phyloP scores from a whole-genome alignment of 2,329 filamentous ascomycete species.

The Aspergillus aculeatus region DNA sequence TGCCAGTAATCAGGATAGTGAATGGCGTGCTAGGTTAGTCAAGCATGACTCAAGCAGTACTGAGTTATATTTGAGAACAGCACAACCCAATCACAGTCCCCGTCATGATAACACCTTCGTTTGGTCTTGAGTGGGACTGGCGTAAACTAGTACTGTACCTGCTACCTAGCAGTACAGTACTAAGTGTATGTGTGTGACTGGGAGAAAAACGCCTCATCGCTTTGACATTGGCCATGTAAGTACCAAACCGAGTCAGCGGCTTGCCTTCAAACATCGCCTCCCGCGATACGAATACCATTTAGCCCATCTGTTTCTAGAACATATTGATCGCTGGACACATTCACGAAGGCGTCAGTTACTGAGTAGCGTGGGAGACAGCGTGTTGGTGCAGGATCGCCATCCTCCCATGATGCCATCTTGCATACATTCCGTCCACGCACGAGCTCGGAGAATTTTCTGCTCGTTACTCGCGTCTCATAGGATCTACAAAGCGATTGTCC shows the following conservation, averaged over 20 bases:
- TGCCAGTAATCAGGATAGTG: neutral
- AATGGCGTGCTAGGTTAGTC: neutral
- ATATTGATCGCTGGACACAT: neutral
- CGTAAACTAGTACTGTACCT: neutral
- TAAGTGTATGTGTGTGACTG: neutral
- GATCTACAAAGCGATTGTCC: conserved; percentile 8
- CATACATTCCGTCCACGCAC: neutral
- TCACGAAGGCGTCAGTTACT: neutral
- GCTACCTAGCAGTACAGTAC: neutral
- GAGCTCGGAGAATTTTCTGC: conserved; percentile 4
- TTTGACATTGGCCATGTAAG: neutral
- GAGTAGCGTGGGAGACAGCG: neutral
- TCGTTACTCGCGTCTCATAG: conserved; percentile 4
- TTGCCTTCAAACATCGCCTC: neutral
- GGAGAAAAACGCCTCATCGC: neutral
- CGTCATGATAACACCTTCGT: neutral
- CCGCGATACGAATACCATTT: neutral
- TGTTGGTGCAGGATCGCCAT: neutral
- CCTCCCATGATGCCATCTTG: conserved; percentile 7
- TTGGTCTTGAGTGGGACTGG: neutral
- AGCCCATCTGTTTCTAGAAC: neutral
- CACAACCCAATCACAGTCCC: neutral
- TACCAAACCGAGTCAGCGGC: neutral
- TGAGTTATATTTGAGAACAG: neutral
- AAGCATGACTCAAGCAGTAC: neutral